Conservation (phyloP, 129 eudicot species). For the Oenanthe sinensis region DNA sequence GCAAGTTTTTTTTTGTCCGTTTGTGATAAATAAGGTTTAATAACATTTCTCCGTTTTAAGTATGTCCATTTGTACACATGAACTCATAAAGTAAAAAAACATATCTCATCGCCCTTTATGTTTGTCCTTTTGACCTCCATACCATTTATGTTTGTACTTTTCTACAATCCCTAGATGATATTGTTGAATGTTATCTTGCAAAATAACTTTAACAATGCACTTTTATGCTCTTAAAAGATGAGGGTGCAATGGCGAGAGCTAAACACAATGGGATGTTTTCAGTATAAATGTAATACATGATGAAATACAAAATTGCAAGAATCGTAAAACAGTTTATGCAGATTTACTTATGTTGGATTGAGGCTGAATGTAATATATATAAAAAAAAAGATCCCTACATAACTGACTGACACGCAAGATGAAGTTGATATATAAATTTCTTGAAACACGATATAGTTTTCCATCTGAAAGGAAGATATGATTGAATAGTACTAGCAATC, state of each 20-base stretch:
- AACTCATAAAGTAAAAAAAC: not conserved
- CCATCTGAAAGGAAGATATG: not conserved
- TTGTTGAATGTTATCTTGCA: not conserved
- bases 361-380: not conserved
- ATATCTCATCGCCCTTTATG: not conserved
- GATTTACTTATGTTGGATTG: not conserved
- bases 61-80: not conserved
- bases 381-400: not conserved
- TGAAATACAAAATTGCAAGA: not conserved
- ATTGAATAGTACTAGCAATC: too few relatives aligned
- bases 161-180: too few relatives aligned
- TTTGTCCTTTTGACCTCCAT: not conserved
- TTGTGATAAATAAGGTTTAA: not conserved
- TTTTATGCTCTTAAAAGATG: not conserved
- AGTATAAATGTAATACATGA: not conserved
- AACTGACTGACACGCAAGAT: not conserved
- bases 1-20: not conserved
- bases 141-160: not conserved
- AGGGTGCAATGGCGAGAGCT: not conserved
- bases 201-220: not conserved
- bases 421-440: not conserved
- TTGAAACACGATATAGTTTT: not conserved
- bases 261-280: not conserved
- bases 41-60: not conserved
- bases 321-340: not conserved